Base-by-base conservation (phyloP, 1,284 basidiomycete genomes). In the Leccinum variabile region DNA sequence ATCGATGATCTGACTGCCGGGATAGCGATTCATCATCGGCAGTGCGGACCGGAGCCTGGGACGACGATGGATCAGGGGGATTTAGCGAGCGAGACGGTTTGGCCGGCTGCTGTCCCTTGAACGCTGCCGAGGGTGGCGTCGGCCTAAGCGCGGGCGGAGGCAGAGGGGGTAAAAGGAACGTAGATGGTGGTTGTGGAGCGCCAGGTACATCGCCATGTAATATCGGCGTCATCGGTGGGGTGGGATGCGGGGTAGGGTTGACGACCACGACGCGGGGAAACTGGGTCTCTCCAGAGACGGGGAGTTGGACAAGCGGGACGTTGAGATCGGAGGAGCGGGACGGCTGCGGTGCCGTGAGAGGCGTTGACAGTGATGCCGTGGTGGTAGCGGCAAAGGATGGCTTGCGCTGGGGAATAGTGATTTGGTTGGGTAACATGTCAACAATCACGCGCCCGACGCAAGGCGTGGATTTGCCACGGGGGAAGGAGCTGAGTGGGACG, bases 211-310 rank as follows among this genome's bases (percentile, higher is more conserved):
- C 59, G 61, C 65, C 67, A 32, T 65, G 59, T 61, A 75, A 66
- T 64, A 72, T 69, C 2, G 84, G 84, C 1, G 84, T 83, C 2
- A 80, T 79, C 1, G 83, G 84, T 6, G 85, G 85, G 2, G 85
- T 85, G 2, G 84, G 84, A 69, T 83, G 84, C 10, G 81, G 81
- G 3, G 81, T 82, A 13, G 81, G 80, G 58, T 86, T 83, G 9
- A 86, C 83, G 35, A 87, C 78, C 16, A 85, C 79, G 10, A 85
- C 81, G 30, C 79, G 79, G 11, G 84, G 82, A 59, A 79, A 81
- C 5, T 66, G 61, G 10, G 68, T 55, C 59, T 69, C 65, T 0
- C 63, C n/a, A 3, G 61, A 39, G 1, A 66, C 8, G 35, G 74
- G 70, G 28, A 72, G 55, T 54, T 69, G 69, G 6, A 75, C 72